Conservation (phyloP, 768 basidiomycete species). For the Punctularia strigosozonata region DNA sequence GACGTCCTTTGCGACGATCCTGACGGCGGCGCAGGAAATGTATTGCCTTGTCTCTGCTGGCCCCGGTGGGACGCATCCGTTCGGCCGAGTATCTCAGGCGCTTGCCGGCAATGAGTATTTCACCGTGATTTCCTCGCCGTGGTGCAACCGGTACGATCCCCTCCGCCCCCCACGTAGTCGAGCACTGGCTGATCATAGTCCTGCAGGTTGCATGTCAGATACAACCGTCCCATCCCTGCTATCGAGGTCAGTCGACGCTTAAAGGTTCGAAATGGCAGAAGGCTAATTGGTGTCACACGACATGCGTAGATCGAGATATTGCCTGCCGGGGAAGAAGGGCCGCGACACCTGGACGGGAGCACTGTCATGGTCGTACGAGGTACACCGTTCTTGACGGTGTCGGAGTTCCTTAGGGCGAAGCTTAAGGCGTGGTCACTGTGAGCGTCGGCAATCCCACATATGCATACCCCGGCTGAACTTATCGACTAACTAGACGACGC, state of each 20-base stretch:
- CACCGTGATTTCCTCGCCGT: constrained; percentile 62
- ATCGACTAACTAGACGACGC: constrained; percentile 37
- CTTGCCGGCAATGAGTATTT: constrained; percentile 52
- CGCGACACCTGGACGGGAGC: constrained; percentile 54
- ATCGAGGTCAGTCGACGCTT: constrained; percentile 65
- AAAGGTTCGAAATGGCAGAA: too few species aligned
- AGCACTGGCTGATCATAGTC: constrained; percentile 6
- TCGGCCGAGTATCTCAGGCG: constrained; percentile 72
- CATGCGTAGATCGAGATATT: constrained; percentile 63
- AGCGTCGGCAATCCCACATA: constrained; percentile 17
- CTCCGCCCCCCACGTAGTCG: constrained; percentile 2
- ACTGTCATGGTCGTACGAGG: constrained; percentile 60
- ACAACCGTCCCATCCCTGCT: constrained; percentile 63
- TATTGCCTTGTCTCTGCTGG: constrained; percentile 75
- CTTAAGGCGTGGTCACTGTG: constrained; percentile 77
- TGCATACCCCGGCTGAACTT: constrained; percentile 2
- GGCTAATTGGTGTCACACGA: too few species aligned
- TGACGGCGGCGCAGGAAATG: constrained; percentile 48
- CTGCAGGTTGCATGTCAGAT: constrained; percentile 60
- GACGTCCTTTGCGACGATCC: constrained; percentile 1
- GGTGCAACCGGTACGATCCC: constrained; percentile 63
- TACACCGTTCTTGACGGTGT: constrained; percentile 73
- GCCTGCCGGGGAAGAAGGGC: constrained; percentile 72
- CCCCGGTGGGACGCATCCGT: constrained; percentile 56
- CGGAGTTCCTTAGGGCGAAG: constrained; percentile 81